Percentiles rank a stretch among this genome's conserved stretches.
phyloP scores from a whole-genome alignment of 306 rosid genomes.

The Echinosophora koreensis region DNA sequence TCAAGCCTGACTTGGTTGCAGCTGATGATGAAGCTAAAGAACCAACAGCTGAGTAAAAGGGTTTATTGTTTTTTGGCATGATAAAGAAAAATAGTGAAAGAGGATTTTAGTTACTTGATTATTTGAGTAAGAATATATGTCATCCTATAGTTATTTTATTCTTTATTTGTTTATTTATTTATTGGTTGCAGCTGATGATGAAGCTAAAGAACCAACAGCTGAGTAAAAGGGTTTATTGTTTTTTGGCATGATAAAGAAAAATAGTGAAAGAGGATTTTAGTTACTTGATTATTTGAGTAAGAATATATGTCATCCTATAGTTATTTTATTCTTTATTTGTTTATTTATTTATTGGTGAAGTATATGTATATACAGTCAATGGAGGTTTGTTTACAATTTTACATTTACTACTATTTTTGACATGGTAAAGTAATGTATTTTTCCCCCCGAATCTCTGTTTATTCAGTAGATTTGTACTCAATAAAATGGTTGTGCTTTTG shows the following conservation, averaged over 20 bases:
- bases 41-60: slow-evolving; percentile 49
- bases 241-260: not conserved
- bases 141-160: too few relatives aligned
- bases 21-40: slow-evolving; percentile 57
- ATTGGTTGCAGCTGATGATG: too few relatives aligned
- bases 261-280: not conserved
- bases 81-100: too few relatives aligned
- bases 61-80: not conserved
- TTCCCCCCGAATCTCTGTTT: slow-evolving; percentile 21
- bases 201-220: too few relatives aligned
- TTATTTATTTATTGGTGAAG: slow-evolving; percentile 48
- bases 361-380: slow-evolving; percentile 50
- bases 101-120: too few relatives aligned
- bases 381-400: slow-evolving; percentile 38
- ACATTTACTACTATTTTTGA: slow-evolving; percentile 32
- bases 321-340: slow-evolving; percentile 42
- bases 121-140: too few relatives aligned
- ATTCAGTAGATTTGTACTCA: slow-evolving; percentile 4
- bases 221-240: too few relatives aligned
- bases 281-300: slow-evolving; percentile 35
- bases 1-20: slow-evolving; percentile 68
- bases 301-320: slow-evolving; percentile 1
- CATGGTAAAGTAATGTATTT: slow-evolving; percentile 44
- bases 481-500: slow-evolving; percentile 30
- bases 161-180: too few relatives aligned